Evolutionary conservation across 2,329 filamentous ascomycete species (phyloP).

Genomic region (Pseudogymnoascus pannorum): DNA sequence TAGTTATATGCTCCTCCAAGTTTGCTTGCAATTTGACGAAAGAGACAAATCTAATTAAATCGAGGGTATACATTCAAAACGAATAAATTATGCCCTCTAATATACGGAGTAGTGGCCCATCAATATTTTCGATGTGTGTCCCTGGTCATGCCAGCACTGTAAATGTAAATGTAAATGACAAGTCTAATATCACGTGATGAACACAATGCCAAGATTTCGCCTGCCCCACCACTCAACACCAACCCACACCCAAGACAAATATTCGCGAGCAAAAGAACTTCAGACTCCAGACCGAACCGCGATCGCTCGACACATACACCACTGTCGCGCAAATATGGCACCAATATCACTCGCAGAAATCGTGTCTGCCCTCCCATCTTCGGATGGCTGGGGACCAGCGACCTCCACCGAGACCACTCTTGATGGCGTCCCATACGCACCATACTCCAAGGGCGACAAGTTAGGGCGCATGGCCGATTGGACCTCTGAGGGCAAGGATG

Average conservation of each 20-base stretch:
- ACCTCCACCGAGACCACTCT: constrained; percentile 80
- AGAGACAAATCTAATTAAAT: not conserved
- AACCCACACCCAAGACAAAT: constrained; percentile 9
- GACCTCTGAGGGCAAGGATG: constrained; percentile 84
- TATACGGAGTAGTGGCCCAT: not conserved
- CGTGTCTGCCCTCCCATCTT: constrained; percentile 63
- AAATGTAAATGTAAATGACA: not conserved
- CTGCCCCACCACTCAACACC: constrained; percentile 9
- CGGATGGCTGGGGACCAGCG: constrained; percentile 81
- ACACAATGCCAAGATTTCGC: constrained; percentile 9
- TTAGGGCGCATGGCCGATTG: constrained; percentile 98
- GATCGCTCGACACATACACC: constrained; percentile 10
- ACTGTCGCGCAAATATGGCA: constrained; percentile 36
- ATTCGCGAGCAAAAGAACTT: constrained; percentile 9
- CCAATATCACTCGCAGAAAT: constrained; percentile 54
- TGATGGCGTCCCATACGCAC: constrained; percentile 92
- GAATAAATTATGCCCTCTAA: not conserved
- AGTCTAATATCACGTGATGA: not conserved
- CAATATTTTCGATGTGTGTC: not conserved
- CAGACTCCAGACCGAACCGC: constrained; percentile 1
- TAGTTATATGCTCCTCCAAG: not conserved
- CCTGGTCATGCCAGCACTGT: not conserved
- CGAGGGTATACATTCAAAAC: not conserved
- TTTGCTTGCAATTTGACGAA: not conserved
- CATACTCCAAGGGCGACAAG: constrained; percentile 98